Percentiles rank a stretch among this genome's conserved stretches.
phyloP scores from a whole-genome alignment of 208 protist species.

The Angomonas deanei region DNA sequence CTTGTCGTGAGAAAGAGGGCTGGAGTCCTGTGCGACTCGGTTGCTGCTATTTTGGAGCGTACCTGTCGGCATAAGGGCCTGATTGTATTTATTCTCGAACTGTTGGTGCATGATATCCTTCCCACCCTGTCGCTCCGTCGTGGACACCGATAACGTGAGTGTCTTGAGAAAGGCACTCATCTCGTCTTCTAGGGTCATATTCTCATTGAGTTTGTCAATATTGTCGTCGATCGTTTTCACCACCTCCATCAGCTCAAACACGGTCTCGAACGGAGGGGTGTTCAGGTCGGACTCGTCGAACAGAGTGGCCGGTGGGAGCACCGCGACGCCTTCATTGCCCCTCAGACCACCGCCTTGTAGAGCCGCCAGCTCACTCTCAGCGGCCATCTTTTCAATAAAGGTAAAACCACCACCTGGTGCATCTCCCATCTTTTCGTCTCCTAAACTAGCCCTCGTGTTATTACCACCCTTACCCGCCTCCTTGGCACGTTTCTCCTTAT shows the following conservation, averaged over 20 bases:
- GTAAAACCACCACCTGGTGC: constrained; percentile 13
- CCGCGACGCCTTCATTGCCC: neutral
- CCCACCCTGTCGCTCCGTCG: constrained; percentile 43
- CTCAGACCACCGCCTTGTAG: neutral
- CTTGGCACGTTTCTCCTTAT: constrained; percentile 21
- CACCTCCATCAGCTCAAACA: constrained; percentile 47
- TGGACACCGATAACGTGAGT: constrained; percentile 75
- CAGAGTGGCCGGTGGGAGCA: constrained; percentile 9
- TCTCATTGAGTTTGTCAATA: constrained; percentile 53
- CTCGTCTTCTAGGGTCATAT: constrained; percentile 76
- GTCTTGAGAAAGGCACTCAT: constrained; percentile 82
- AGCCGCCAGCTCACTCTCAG: constrained; percentile 43
- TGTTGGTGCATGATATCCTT: neutral
- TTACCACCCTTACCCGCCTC: constrained; percentile 1
- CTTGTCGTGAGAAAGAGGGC: constrained; percentile 1
- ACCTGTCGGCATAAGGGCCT: constrained; percentile 61
- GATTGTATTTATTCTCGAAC: constrained; percentile 32
- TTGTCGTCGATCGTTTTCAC: constrained; percentile 36
- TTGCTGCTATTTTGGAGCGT: constrained; percentile 3
- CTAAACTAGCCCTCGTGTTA: neutral
- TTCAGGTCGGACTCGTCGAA: constrained; percentile 12
- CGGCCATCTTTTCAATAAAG: constrained; percentile 43
- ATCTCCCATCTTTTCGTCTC: neutral
- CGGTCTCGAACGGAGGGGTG: constrained; percentile 48
- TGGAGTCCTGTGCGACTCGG: neutral